Conservation (phyloP, 805 yeast species). For the Middelhovenomyces tepae region DNA sequence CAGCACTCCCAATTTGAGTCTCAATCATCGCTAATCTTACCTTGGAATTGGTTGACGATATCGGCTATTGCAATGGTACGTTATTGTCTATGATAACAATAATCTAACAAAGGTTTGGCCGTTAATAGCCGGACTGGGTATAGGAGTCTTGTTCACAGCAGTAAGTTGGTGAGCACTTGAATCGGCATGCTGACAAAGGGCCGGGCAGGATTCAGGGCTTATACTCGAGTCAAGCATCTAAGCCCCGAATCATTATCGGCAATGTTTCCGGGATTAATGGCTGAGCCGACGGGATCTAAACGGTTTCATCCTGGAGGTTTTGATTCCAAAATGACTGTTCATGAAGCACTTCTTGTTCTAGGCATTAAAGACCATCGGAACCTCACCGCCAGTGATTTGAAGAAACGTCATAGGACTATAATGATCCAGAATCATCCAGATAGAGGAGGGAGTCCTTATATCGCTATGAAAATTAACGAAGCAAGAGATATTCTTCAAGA, state of each 20-base stretch:
- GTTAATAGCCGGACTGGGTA: conserved; percentile 22
- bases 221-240: conserved; percentile 19
- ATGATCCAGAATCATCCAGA: conserved; percentile 92
- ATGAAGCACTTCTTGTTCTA: conserved; percentile 45
- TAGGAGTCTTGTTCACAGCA: conserved; percentile 20
- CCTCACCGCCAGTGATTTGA: conserved; percentile 38
- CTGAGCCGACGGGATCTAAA: conserved; percentile 5
- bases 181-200: conserved; percentile 8
- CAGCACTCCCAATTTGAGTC: too few relatives aligned
- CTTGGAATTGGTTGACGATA: too few relatives aligned
- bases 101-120: conserved; percentile 23
- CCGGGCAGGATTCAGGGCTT: conserved; percentile 28
- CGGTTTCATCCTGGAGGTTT: conserved; percentile 28
- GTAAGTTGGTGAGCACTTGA: conserved; percentile 11
- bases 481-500: conserved; percentile 75
- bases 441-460: conserved; percentile 81
- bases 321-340: conserved; percentile 36
- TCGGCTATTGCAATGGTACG: too few relatives aligned
- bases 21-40: too few relatives aligned
- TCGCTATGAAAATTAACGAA: conserved; percentile 88
- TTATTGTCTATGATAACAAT: too few relatives aligned
- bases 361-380: conserved; percentile 33
- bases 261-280: conserved; percentile 10
- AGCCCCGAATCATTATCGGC: conserved; percentile 23
- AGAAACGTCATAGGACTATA: conserved; percentile 72